phyloP scores from a whole-genome alignment of 2,329 filamentous ascomycete genomes.

The Aspergillus sp. region DNA sequence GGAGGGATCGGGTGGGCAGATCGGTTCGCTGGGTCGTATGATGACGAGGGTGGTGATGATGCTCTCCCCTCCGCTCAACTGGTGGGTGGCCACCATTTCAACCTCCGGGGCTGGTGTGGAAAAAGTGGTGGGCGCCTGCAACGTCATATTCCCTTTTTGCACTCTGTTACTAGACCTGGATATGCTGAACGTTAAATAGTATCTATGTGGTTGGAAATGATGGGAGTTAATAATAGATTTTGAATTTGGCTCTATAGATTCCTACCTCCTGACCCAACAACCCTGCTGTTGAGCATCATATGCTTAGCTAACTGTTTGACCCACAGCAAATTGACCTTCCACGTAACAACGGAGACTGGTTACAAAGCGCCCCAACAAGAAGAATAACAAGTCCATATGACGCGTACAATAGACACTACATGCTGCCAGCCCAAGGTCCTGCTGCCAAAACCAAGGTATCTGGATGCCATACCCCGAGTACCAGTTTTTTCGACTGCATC shows the following conservation, averaged over 20 bases:
- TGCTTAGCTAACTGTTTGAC: constrained; percentile 13
- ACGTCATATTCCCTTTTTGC: not conserved
- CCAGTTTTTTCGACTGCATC: constrained; percentile 6
- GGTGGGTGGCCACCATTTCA: not conserved
- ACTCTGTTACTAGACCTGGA: not conserved
- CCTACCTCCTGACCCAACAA: not conserved
- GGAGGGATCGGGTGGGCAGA: constrained; percentile 6
- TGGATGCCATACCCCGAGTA: constrained; percentile 5
- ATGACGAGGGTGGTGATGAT: no score
- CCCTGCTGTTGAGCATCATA: not conserved
- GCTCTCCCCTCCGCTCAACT: not conserved
- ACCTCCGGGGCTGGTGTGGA: not conserved
- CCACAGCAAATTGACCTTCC: constrained; percentile 7
- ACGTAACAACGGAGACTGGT: not conserved
- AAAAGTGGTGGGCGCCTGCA: not conserved
- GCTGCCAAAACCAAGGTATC: constrained; percentile 5
- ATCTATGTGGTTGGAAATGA: not conserved
- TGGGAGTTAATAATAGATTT: not conserved
- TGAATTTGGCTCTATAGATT: constrained; percentile 1
- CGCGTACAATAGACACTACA: constrained; percentile 10
- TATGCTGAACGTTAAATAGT: not conserved
- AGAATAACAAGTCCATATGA: not conserved
- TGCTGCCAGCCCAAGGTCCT: constrained; percentile 12
- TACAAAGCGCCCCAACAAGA: constrained; percentile 8
- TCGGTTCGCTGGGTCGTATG: not conserved